A percentile compares a stretch with the other conserved stretches of the same genome.
Conservation (phyloP, 257 asterid genomes). For the Paulownia fortunei region DNA sequence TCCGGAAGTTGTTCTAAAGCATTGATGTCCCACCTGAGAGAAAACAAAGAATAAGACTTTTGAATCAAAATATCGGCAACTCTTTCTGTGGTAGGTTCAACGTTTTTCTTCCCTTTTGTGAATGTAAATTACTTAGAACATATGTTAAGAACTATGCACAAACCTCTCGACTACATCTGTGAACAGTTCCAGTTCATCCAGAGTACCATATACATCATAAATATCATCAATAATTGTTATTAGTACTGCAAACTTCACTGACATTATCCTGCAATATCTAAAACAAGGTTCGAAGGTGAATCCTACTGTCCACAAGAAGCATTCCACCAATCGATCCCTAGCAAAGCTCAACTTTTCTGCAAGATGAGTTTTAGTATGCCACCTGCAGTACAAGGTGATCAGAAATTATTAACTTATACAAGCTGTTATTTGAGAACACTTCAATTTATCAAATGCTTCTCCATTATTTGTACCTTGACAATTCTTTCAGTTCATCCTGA, state of each 20-base stretch:
- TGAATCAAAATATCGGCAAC: no score
- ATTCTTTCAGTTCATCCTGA: slow-evolving; percentile 40
- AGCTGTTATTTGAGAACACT: background rate
- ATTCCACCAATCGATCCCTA: slow-evolving; percentile 46
- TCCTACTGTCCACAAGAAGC: slow-evolving; percentile 44
- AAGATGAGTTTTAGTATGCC: slow-evolving; percentile 32
- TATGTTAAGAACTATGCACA: background rate
- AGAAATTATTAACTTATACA: background rate
- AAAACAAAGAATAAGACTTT: background rate
- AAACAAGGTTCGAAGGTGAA: slow-evolving; percentile 32
- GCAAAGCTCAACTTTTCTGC: slow-evolving; percentile 36
- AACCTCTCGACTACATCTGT: slow-evolving; percentile 43
- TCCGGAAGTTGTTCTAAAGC: slow-evolving; percentile 39
- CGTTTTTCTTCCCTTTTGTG: no score
- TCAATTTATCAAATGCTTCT: background rate
- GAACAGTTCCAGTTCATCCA: slow-evolving; percentile 43
- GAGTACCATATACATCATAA: slow-evolving; percentile 37
- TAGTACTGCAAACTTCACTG: slow-evolving; percentile 8
- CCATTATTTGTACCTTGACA: slow-evolving; percentile 23
- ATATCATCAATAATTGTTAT: slow-evolving; percentile 36
- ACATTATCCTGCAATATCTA: slow-evolving; percentile 11
- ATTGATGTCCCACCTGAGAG: slow-evolving; percentile 44
- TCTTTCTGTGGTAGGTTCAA: no score
- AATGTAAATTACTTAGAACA: background rate
- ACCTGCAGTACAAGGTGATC: slow-evolving; percentile 24